Conservation (phyloP, 805 yeast genomes). For the Suhomyces vadensis region DNA sequence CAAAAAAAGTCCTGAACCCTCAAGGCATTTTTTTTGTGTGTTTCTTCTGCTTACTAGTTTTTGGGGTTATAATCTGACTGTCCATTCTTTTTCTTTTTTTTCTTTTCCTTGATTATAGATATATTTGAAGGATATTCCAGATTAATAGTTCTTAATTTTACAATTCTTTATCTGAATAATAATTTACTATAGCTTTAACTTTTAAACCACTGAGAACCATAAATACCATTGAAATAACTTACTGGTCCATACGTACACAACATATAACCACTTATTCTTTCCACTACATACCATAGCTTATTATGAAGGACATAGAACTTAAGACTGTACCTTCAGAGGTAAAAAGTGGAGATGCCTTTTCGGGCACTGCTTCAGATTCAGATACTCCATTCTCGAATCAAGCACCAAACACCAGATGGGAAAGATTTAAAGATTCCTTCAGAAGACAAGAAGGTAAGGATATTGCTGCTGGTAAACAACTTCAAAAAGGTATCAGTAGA, state of each 20-base stretch:
- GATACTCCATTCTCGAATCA: constrained; percentile 14
- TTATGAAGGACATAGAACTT: constrained; percentile 17
- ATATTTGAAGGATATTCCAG: too few relatives aligned
- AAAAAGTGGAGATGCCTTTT: constrained; percentile 10
- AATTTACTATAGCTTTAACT: too few relatives aligned
- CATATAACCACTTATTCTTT: neutral
- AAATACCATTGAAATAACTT: too few relatives aligned
- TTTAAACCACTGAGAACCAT: too few relatives aligned
- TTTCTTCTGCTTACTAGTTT: too few relatives aligned
- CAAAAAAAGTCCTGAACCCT: too few relatives aligned
- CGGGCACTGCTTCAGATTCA: constrained; percentile 14
- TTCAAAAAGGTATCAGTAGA: constrained; percentile 35
- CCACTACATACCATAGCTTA: neutral
- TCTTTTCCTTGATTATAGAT: too few relatives aligned
- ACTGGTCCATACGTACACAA: neutral
- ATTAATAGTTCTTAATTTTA: too few relatives aligned
- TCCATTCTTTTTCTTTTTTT: too few relatives aligned
- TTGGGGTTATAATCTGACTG: too few relatives aligned
- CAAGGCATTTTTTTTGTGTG: too few relatives aligned
- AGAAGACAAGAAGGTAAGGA: constrained; percentile 18
- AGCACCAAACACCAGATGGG: constrained; percentile 21
- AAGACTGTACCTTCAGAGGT: constrained; percentile 19
- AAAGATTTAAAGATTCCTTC: constrained; percentile 31
- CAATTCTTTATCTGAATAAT: too few relatives aligned
- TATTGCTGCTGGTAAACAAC: constrained; percentile 21